These are phyloP conservation scores for Boechera divaricarpa DNA, from an alignment of 345 rosid genomes.

Conservation along the genomic window DNA sequence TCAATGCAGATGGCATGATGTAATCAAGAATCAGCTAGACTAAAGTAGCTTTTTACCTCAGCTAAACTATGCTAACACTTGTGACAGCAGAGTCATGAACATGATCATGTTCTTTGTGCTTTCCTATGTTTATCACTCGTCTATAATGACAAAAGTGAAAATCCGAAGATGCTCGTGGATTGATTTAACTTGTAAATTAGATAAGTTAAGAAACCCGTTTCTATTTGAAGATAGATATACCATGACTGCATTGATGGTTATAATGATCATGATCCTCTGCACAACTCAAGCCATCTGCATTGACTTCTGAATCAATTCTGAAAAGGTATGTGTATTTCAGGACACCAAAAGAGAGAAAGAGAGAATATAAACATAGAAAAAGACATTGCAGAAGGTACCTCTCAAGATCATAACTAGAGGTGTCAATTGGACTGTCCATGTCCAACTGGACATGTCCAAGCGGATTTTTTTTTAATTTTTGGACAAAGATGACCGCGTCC, in stretches of 20 bases:
- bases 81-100: constrained; percentile 74
- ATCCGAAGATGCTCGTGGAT: background rate
- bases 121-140: background rate
- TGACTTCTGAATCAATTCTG: constrained; percentile 73
- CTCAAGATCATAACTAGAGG: constrained; percentile 55
- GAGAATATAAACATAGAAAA: background rate
- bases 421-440: too few species aligned
- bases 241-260: constrained; percentile 48
- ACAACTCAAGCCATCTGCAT: constrained; percentile 45
- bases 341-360: background rate
- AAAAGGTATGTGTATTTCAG: constrained; percentile 20
- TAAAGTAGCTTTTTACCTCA: constrained; percentile 53
- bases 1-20: background rate
- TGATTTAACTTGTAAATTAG: background rate
- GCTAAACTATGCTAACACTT: constrained; percentile 62
- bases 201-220: background rate
- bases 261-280: constrained; percentile 47
- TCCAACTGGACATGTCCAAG: too few species aligned
- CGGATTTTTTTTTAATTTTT: too few species aligned
- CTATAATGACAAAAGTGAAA: background rate
- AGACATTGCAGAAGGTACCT: constrained; percentile 47
- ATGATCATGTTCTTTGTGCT: constrained; percentile 60
- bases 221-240: constrained; percentile 37
- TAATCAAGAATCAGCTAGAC: background rate
- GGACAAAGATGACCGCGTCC: too few species aligned